Evolutionary conservation across 306 rosid genomes (phyloP).

Genomic region (Castanea sativa): DNA sequence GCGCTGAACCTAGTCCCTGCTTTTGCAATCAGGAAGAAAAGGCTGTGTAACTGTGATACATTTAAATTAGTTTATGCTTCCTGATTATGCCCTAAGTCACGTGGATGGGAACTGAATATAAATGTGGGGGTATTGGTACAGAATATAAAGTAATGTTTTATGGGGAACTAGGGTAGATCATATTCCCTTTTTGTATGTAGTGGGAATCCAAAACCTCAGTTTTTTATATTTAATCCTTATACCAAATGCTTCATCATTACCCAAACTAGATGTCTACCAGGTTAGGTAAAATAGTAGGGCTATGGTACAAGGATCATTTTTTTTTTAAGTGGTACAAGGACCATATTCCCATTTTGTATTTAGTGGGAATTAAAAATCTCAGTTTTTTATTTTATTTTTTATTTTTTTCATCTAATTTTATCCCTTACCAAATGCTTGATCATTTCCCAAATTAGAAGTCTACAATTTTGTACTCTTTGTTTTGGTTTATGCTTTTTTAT

Average conservation of each 20-base stretch:
- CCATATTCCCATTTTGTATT: too few species aligned
- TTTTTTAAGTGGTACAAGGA: too few species aligned
- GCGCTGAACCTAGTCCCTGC: conserved; percentile 16
- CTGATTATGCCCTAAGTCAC: conserved; percentile 17
- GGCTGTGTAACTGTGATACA: conserved; percentile 16
- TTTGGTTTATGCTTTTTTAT: too few species aligned
- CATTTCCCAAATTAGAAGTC: too few species aligned
- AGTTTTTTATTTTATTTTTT: too few species aligned
- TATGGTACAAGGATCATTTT: too few species aligned
- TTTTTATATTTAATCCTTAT: neutral
- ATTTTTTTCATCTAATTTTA: too few species aligned
- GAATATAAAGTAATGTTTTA: conserved; percentile 28
- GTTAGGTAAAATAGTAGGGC: conserved; percentile 23
- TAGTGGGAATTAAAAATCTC: too few species aligned
- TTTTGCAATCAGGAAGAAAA: conserved; percentile 22
- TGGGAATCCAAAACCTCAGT: conserved; percentile 18
- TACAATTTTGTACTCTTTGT: too few species aligned
- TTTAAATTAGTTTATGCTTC: conserved; percentile 16
- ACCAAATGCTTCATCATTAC: conserved; percentile 21
- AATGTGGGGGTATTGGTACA: conserved; percentile 34
- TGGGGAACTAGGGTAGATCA: conserved; percentile 30
- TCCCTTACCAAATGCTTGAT: too few species aligned
- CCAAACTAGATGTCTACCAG: neutral
- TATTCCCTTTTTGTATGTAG: conserved; percentile 32
- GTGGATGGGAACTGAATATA: conserved; percentile 21